Evolutionary conservation across 106 monocot genomes (phyloP).

Genomic region (Phalaenopsis aphrodite): DNA sequence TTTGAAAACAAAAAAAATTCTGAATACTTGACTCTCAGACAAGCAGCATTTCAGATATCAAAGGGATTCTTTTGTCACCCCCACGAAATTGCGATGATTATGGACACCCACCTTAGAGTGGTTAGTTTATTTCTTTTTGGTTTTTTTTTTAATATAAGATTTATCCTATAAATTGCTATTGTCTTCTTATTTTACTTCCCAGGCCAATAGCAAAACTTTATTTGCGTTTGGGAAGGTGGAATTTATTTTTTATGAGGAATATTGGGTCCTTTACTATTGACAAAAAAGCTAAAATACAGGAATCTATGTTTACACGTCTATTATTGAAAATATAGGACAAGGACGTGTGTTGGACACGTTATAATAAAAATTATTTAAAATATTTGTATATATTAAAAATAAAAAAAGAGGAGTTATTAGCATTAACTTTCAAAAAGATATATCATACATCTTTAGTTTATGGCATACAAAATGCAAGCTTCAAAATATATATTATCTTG

Average conservation of each 20-base stretch:
- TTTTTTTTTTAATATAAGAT: neutral
- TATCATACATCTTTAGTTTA: no score
- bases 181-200: neutral
- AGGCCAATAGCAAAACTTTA: neutral
- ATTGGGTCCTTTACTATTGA: neutral
- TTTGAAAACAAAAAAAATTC: constrained; percentile 34
- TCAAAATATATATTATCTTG: no score
- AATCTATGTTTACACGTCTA: neutral
- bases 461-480: no score
- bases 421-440: no score
- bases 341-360: no score
- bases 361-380: no score
- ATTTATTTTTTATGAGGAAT: neutral
- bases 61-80: constrained; percentile 93
- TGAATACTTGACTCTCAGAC: constrained; percentile 68
- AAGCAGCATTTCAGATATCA: constrained; percentile 63
- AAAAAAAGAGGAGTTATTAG: no score
- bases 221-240: neutral
- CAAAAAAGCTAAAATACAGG: neutral
- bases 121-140: constrained; percentile 27
- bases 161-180: neutral
- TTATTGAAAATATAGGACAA: no score
- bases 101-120: constrained; percentile 87
- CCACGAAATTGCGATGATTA: constrained; percentile 68
- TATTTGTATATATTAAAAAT: no score